Conservation (phyloP, 345 rosid species). For the Gossypium herbaceum region DNA sequence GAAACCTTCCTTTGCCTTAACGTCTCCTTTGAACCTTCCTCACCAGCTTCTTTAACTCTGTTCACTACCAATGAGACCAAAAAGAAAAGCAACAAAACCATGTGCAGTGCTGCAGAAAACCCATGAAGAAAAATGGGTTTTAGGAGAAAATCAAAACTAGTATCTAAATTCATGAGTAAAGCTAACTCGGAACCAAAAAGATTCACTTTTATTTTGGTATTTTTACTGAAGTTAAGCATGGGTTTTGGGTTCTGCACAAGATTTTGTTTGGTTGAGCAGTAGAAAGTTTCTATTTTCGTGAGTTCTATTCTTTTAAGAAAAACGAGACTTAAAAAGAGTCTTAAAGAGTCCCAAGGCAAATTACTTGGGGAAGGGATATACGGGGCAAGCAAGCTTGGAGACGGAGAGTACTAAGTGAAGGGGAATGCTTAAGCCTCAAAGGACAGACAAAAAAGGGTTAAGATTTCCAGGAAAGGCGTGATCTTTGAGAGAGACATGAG, state of each 20-base stretch:
- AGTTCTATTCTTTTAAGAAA: background rate
- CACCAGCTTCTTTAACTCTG: constrained; percentile 23
- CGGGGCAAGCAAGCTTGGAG: too few relatives aligned
- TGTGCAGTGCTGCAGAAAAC: constrained; percentile 35
- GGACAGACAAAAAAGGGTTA: too few relatives aligned
- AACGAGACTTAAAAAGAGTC: too few relatives aligned
- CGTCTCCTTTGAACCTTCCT: constrained; percentile 21
- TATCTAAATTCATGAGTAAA: constrained; percentile 14
- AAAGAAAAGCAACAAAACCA: constrained; percentile 36
- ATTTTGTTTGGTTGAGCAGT: background rate
- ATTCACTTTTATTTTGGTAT: constrained; percentile 18
- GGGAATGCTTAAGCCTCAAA: too few relatives aligned
- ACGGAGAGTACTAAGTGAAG: too few relatives aligned
- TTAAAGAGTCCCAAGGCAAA: too few relatives aligned
- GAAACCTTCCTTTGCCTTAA: constrained; percentile 13
- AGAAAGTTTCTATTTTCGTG: background rate
- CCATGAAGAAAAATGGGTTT: constrained; percentile 30
- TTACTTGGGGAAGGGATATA: too few relatives aligned
- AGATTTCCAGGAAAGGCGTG: background rate
- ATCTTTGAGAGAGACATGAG: background rate
- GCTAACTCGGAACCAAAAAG: constrained; percentile 11
- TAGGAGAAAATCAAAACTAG: constrained; percentile 23
- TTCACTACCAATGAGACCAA: constrained; percentile 30
- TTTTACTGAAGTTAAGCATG: background rate
- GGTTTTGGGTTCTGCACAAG: background rate